Evolutionary conservation across 2,329 filamentous ascomycete genomes (phyloP), one percentile per base, ranked within the genome.

Genomic region (Clathrospora elynae): DNA sequence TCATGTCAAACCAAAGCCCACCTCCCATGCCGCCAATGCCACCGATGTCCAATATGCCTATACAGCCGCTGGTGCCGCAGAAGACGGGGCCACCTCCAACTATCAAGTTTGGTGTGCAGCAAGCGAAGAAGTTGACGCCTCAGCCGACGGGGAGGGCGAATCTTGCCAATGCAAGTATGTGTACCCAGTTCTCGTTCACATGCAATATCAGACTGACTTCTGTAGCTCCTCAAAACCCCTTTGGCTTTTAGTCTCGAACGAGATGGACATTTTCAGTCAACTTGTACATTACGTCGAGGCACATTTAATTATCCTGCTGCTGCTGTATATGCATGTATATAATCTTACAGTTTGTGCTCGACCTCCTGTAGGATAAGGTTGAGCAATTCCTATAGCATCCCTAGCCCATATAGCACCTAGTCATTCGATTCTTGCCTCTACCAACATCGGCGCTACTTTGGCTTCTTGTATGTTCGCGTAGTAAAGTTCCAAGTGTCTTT

Each of bases 81-180:
- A 85, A 87, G 75, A 95, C 89, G 6, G 89, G 89, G 0, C 93
- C 93, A 5, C 78, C 92, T 13, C 93, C 93, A 31, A 84, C 90
- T 16, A 86, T 99, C 12, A 83, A 90, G 46, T 99, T 99, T 68
- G 93, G 93, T 25, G 85, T 95, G 23, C 79, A 82, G 43, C 75
- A 78, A 18, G 75, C 83, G 19, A 90, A 90, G 72, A 93, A 88
- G 70, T 74, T 97, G 59, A 79, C 82, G 48, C 84, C 91, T 19
- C 93, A 97, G 74, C 81, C 90, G 18, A 99, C 93, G 5, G 93
- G 93, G 53, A 84, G 88, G 75, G 93, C 93, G 42, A 96, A 97
- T 70, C 79, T 99, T 57, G 80, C 88, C 37, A 88, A 95, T 83
- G 93, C 93, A 64, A 99, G 92, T 97, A 85, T 87, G 92, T 91